Base-by-base conservation (phyloP, 192 early-diverging fungal genomes). In the Dissophora ornata region DNA sequence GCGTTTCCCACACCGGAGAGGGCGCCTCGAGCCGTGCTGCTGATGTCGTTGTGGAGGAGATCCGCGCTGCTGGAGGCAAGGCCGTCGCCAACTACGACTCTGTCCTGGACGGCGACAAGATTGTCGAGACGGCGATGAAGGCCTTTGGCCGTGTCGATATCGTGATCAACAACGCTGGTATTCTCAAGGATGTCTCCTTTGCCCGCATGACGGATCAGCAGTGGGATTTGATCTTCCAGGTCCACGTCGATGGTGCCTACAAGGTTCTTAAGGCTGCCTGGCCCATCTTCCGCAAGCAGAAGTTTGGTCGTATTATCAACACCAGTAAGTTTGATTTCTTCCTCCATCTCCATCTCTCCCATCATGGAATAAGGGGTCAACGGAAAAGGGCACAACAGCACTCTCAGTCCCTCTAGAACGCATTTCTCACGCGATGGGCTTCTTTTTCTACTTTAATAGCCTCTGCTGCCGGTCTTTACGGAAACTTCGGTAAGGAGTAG, bases 21-120 rank as follows among this genome's bases (percentile, higher is more conserved):
- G 93, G 93, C 28, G 77, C 83, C 46, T 88, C 88, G 16, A 83
- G 85, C 61, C 74, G 88, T 57, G 95, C 95, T 48, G 97, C 97
- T 33, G 97, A 99, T 82, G 71, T 93, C 18, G 96, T 99, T 33
- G 97, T 99, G 15, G 73, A 67, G 73, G 65, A 67, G 65, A 97
- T 99, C 79, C 84, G 81, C 32, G 80, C 85, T 34, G 86, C 90
- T 24, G 97, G 97, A 25, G 97, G 97, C 51, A 87, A 91, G 65
- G 97, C 97, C 12, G 93, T 99, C 19, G 94, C 96, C 51, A 95
- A 97, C 87, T 96, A 98, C 84, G 90, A 97, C 84, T 97, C 96
- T 62, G 98, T 99, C 28, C 91, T 97, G 48, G 92, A 96, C 55
- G 98, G 98, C 59, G 96, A 94, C 57, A 96, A 96, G 88, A 99